phyloP scores from a whole-genome alignment of 2,329 filamentous ascomycete species.

The Aspergillus novoparasiticus region DNA sequence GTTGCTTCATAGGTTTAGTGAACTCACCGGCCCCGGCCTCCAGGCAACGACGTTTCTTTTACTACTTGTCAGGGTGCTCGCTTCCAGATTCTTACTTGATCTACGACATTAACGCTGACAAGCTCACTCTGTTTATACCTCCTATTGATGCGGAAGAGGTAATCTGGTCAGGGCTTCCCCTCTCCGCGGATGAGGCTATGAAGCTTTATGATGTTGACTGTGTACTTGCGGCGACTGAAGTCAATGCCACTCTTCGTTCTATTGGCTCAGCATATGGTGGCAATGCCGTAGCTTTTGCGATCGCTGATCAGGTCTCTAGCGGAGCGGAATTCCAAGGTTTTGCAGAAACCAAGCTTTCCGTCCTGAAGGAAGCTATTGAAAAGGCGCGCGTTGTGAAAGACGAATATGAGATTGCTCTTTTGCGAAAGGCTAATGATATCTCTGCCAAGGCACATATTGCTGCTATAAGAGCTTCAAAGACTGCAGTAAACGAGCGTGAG shows the following conservation, averaged over 20 bases:
- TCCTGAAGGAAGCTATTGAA: slow-evolving; percentile 73
- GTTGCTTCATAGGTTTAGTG: neutral
- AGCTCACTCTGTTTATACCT: slow-evolving; percentile 86
- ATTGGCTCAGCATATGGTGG: slow-evolving; percentile 39
- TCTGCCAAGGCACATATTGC: slow-evolving; percentile 75
- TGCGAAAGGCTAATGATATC: slow-evolving; percentile 78
- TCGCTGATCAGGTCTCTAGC: slow-evolving; percentile 75
- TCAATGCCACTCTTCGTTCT: slow-evolving; percentile 71
- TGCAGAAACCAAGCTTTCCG: slow-evolving; percentile 61
- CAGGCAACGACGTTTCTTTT: slow-evolving; percentile 89
- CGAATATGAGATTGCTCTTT: slow-evolving; percentile 79
- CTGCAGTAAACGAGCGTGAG: slow-evolving; percentile 75
- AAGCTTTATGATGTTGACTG: slow-evolving; percentile 79
- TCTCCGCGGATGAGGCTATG: slow-evolving; percentile 74
- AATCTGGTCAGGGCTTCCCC: slow-evolving; percentile 88
- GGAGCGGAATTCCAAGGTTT: slow-evolving; percentile 72
- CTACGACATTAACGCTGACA: slow-evolving; percentile 74
- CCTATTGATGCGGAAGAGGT: slow-evolving; percentile 83
- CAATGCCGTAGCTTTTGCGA: slow-evolving; percentile 68
- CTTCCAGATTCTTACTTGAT: slow-evolving; percentile 78
- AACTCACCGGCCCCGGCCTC: slow-evolving; percentile 14
- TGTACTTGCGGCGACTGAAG: slow-evolving; percentile 70
- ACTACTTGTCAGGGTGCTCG: slow-evolving; percentile 86
- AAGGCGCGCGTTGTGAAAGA: slow-evolving; percentile 80
- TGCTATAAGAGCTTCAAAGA: slow-evolving; percentile 66